Evolutionary conservation across 192 early-diverging fungal genomes (phyloP), one percentile per base, ranked within the genome.

Genomic region (Umbelopsis vinacea): DNA sequence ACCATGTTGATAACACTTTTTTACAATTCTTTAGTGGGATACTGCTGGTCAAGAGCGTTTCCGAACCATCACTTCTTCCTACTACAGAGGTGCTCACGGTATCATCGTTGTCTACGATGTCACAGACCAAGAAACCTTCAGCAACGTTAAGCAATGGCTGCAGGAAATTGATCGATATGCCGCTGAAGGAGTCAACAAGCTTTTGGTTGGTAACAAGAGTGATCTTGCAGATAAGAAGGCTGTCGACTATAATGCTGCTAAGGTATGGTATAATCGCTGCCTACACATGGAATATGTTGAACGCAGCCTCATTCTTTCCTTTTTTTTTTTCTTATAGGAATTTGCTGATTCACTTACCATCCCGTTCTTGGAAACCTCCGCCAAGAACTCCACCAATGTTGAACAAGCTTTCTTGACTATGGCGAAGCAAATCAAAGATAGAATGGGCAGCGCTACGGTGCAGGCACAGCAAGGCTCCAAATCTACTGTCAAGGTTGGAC

Each of bases 361-460:
- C 67, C 92, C 96, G 38, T 96, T 99, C 82, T 85, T 99, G 85
- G 97, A 99, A 80, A 99, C 97, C 8, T 94, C 92, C 10, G 97
- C 97, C 69, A 99, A 99, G 88, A 92, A 95, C 75, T 92, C 97
- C 12, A 94, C 93, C 23, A 99, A 99, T 74, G 97, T 99, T 17
- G 97, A 99, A 85, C 94, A 96, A 76, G 97, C 97, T 40, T 99
- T 99, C 88, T 87, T 99, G 91, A 98, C 95, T 37, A 98, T 99
- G 97, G 97, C 97, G 26, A 96, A 95, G 81, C 97, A 99, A 85
- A 99, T 99, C 78, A 99, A 99, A 88, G 97, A 99, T 79, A 90
- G 93, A 79, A 79, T 79, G 77, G 77, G 77, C 23, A 55, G 73
- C 22, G 71, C 77, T 21, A 79, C 74, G 77, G 73, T 74, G 22